phyloP scores from a whole-genome alignment of 2,329 filamentous ascomycete species.

The Zarea fungicola region DNA sequence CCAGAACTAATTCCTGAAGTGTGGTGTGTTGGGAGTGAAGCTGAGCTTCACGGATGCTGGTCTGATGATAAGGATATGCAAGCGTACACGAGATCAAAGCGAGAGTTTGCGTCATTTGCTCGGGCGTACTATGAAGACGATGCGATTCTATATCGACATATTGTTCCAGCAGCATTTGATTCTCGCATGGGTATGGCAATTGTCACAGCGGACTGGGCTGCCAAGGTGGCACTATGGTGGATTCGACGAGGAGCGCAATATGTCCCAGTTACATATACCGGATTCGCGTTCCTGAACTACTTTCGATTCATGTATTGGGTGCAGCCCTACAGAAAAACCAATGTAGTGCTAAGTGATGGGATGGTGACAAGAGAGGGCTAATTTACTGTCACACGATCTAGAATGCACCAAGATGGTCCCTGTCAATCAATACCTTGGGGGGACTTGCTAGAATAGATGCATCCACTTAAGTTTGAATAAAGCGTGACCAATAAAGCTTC shows the following conservation, averaged over 20 bases:
- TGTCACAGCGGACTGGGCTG: conserved; percentile 16
- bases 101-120: conserved; percentile 14
- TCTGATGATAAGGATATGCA: conserved; percentile 11
- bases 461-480: too few relatives aligned
- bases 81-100: conserved; percentile 15
- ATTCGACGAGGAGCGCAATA: conserved; percentile 16
- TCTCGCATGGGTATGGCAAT: conserved; percentile 16
- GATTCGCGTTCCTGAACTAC: conserved; percentile 15
- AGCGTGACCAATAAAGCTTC: too few relatives aligned
- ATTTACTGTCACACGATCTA: too few relatives aligned
- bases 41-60: conserved; percentile 18
- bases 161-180: conserved; percentile 14
- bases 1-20: conserved; percentile 15
- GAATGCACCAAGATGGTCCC: too few relatives aligned
- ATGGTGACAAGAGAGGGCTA: too few relatives aligned
- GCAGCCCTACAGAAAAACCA: too few relatives aligned
- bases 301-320: conserved; percentile 16
- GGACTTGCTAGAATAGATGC: too few relatives aligned
- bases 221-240: conserved; percentile 15
- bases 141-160: conserved; percentile 11
- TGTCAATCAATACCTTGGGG: too few relatives aligned
- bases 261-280: conserved; percentile 18
- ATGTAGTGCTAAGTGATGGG: too few relatives aligned
- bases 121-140: conserved; percentile 14
- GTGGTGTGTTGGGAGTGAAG: conserved; percentile 19